Evolutionary conservation across 1,284 basidiomycete genomes (phyloP).

Genomic region (Hypsizygus ulmarius): DNA sequence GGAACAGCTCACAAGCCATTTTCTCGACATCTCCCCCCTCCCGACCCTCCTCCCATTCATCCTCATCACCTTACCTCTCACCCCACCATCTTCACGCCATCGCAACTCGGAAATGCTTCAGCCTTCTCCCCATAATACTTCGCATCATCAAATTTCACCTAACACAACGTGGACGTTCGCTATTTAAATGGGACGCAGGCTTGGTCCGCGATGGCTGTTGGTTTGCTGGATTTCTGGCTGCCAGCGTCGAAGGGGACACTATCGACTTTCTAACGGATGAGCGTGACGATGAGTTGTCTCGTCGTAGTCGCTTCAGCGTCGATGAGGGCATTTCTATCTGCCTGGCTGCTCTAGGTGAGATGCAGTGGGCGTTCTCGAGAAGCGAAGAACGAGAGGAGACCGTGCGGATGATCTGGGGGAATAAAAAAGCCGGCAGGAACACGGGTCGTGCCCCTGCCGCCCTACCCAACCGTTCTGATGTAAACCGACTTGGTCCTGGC

Average conservation of each 20-base stretch:
- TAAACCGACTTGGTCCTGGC: slow-evolving; percentile 9
- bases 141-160: slow-evolving; percentile 61
- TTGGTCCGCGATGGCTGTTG: slow-evolving; percentile 78
- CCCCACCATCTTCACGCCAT: slow-evolving; percentile 41
- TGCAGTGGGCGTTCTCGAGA: slow-evolving; percentile 79
- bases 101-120: slow-evolving; percentile 48
- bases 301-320: slow-evolving; percentile 39
- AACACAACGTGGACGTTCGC: slow-evolving; percentile 34
- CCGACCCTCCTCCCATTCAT: slow-evolving; percentile 48
- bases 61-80: slow-evolving; percentile 45
- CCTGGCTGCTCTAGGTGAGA: slow-evolving; percentile 68
- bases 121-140: slow-evolving; percentile 56
- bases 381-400: slow-evolving; percentile 67
- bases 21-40: slow-evolving; percentile 33
- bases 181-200: slow-evolving; percentile 82
- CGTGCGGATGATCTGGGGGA: slow-evolving; percentile 62
- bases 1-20: slow-evolving; percentile 27
- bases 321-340: slow-evolving; percentile 73
- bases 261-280: slow-evolving; percentile 42
- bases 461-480: slow-evolving; percentile 2
- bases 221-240: slow-evolving; percentile 74
- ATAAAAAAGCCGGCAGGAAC: slow-evolving; percentile 35
- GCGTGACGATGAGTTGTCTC: slow-evolving; percentile 42
- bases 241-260: slow-evolving; percentile 47
- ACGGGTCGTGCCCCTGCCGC: slow-evolving; percentile 17